A percentile compares a stretch with the other conserved stretches of the same genome.
Conservation (phyloP, 2,329 filamentous ascomycete species). For the Arthroderma sp. region DNA sequence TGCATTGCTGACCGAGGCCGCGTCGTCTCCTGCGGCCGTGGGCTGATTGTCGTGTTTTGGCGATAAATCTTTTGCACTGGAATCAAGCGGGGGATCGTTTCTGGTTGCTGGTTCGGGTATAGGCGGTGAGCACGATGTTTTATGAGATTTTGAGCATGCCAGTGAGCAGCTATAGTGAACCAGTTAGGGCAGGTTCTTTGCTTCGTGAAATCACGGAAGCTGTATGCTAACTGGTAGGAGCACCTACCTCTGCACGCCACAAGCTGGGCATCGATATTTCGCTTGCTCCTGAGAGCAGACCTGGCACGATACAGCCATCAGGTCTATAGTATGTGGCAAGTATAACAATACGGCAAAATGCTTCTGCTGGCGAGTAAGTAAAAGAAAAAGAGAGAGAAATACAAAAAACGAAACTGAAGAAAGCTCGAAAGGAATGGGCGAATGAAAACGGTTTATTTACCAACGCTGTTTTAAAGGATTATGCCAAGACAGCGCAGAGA, state of each 20-base stretch:
- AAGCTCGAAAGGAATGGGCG: not conserved
- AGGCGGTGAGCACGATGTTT: constrained; percentile 32
- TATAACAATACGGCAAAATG: not conserved
- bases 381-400: not conserved
- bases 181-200: not conserved
- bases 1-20: not conserved
- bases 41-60: not conserved
- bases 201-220: not conserved
- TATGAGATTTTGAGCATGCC: constrained; percentile 35
- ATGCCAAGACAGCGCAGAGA: not conserved
- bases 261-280: constrained; percentile 25
- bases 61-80: not conserved
- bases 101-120: not conserved
- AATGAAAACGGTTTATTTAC: not conserved
- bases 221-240: not conserved
- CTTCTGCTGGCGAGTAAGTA: not conserved
- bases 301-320: constrained; percentile 16
- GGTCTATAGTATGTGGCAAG: not conserved
- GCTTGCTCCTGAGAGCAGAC: constrained; percentile 20
- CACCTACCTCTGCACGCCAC: constrained; percentile 20
- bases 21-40: not conserved
- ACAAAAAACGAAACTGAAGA: not conserved
- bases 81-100: too few relatives aligned
- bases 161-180: constrained; percentile 33
- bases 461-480: not conserved